Conservation (phyloP, 345 rosid species). For the Atalantia buxifolia region DNA sequence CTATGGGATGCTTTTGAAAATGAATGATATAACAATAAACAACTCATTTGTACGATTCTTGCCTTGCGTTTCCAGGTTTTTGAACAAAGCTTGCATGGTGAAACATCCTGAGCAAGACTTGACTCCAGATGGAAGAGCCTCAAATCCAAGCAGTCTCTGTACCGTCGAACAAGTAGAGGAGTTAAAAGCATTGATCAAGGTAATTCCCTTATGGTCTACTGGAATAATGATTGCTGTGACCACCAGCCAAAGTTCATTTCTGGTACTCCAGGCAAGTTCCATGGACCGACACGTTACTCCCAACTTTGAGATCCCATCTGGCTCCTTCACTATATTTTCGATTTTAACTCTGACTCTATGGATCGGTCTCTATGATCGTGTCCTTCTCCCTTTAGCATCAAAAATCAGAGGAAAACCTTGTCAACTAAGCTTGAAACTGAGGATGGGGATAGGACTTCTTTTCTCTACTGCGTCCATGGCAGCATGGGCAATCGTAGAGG, state of each 20-base stretch:
- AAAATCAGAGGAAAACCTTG: conserved; percentile 29
- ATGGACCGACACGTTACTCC: conserved; percentile 53
- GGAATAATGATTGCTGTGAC: conserved; percentile 38
- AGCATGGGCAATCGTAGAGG: not conserved
- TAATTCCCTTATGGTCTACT: conserved; percentile 53
- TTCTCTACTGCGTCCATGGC: conserved; percentile 28
- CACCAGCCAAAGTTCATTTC: conserved; percentile 35
- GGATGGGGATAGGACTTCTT: conserved; percentile 46
- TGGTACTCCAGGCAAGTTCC: not conserved
- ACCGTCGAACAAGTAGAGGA: conserved; percentile 60
- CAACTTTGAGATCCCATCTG: conserved; percentile 52
- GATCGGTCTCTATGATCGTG: conserved; percentile 41
- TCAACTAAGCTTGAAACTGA: conserved; percentile 34
- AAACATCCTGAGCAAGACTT: conserved; percentile 34
- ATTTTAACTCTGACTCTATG: conserved; percentile 31
- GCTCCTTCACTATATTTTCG: conserved; percentile 37
- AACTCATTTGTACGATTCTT: not conserved
- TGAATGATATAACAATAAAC: too few relatives aligned
- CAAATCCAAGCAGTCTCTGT: conserved; percentile 47
- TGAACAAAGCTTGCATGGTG: conserved; percentile 53
- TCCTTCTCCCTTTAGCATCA: conserved; percentile 37
- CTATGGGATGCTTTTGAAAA: not conserved
- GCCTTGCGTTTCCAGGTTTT: conserved; percentile 25
- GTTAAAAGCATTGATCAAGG: conserved; percentile 45
- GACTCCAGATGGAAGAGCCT: conserved; percentile 26